Base-by-base conservation (phyloP, 2,329 filamentous ascomycete species). In the Apiospora aurea region DNA sequence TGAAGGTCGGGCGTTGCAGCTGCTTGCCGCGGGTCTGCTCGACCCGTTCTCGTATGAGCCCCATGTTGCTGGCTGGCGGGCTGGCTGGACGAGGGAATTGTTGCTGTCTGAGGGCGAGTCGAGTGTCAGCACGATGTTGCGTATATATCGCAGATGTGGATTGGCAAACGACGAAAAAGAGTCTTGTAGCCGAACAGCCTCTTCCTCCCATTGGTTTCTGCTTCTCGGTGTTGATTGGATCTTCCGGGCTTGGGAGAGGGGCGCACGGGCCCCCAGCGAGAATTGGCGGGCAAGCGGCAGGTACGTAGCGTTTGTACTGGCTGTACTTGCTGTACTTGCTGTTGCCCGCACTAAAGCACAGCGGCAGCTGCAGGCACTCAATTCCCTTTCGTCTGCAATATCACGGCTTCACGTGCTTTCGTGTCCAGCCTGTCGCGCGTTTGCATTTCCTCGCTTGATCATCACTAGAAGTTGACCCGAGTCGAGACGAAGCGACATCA, bases 1-100 rank as follows among this genome's bases (percentile, higher is more conserved):
- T 69, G 29, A 53, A 57, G 75, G 75, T 64, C 57, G 21, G 75
- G 74, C 69, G 64, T 70, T 64, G 67, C 38, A 29, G 66, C 57
- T 57, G 24, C 14, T 34, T 66, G 29, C 49, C 68, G 46, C 46
- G 66, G 10, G 41, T 18, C 34, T 69, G 46, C 46, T 47, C 38
- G 34, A 69, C 34, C 4, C 68, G 47, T n/a, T 69, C 68, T 41
- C 57, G 46, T 24, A 69, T n/a, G 38, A 57, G 49, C n/a, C 68
- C 68, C 68, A 69, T 69, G 21, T n/a, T 46, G 41, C 41, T 43
- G 41, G 66, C 18, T 47, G 44, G 44, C 16, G 16, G 66, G 66
- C 16, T 16, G 66, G 66, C 43, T 46, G 66, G 44, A 68, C n/a
- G 43, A 68, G 41, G 66, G 44, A 67, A 26, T 38, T 38, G 34